These are phyloP conservation scores for Stachybotrys echinatus DNA, from an alignment of 2,329 filamentous ascomycete genomes.

Conservation along the genomic window DNA sequence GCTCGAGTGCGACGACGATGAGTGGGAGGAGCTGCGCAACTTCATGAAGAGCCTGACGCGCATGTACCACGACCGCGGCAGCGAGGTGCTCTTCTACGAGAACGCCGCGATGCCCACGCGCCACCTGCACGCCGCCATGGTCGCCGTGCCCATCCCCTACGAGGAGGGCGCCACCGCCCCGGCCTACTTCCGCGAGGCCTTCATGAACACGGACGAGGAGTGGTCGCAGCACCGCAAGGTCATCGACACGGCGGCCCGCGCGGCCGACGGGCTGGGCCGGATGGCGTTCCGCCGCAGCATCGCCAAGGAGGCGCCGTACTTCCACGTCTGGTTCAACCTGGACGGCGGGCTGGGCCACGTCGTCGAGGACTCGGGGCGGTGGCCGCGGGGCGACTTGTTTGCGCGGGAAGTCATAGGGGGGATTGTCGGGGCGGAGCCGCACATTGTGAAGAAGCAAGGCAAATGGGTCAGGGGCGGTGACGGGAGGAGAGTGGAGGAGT, in stretches of 20 bases:
- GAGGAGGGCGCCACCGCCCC: constrained; percentile 87
- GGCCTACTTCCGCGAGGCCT: constrained; percentile 93
- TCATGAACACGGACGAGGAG: constrained; percentile 81
- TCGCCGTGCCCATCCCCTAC: constrained; percentile 82
- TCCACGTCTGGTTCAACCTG: constrained; percentile 91
- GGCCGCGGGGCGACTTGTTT: constrained; percentile 90
- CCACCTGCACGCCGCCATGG: constrained; percentile 78
- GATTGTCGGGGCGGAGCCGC: constrained; percentile 78
- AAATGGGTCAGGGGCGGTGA: constrained; percentile 69
- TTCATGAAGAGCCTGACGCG: constrained; percentile 97
- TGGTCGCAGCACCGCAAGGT: constrained; percentile 95
- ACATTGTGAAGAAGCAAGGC: constrained; percentile 86
- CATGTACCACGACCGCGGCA: constrained; percentile 90
- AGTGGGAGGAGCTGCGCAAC: constrained; percentile 98
- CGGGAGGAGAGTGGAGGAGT: constrained; percentile 66
- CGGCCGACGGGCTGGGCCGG: constrained; percentile 66
- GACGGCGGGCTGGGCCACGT: constrained; percentile 91
- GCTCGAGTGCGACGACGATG: constrained; percentile 96
- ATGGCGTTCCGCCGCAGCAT: constrained; percentile 76
- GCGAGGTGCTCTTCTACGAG: constrained; percentile 94
- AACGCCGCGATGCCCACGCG: constrained; percentile 80
- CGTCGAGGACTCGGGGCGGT: constrained; percentile 77
- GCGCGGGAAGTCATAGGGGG: constrained; percentile 88
- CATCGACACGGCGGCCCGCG: constrained; percentile 73
- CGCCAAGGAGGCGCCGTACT: constrained; percentile 96